These are phyloP conservation scores for Myriangium duriaei DNA, from an alignment of 2,329 filamentous ascomycete species.

Conservation along the genomic window DNA sequence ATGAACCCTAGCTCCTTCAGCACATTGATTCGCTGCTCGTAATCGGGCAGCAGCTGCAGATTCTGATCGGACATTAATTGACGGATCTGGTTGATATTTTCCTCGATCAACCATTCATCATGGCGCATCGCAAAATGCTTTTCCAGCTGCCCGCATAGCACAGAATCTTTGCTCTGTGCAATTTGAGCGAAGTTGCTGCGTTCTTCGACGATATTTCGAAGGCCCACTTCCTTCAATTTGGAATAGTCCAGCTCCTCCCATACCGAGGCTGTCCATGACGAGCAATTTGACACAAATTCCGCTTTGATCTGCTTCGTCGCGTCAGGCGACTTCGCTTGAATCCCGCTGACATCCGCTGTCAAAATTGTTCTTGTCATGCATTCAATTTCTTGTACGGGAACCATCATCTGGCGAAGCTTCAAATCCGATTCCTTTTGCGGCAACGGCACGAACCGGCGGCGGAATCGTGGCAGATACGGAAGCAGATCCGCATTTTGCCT, in stretches of 20 bases:
- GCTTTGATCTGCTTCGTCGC: conserved; percentile 50
- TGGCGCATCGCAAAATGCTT: conserved; percentile 96
- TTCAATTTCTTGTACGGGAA: conserved; percentile 69
- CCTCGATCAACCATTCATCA: conserved; percentile 90
- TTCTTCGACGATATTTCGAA: conserved; percentile 68
- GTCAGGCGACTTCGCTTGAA: conserved; percentile 32
- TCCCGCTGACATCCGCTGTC: conserved; percentile 23
- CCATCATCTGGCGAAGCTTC: conserved; percentile 52
- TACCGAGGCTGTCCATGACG: conserved; percentile 57
- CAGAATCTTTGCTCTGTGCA: conserved; percentile 46
- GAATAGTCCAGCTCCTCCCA: conserved; percentile 80
- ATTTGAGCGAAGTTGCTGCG: conserved; percentile 50
- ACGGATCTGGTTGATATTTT: conserved; percentile 78
- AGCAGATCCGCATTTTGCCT: conserved; percentile 75
- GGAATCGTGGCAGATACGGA: conserved; percentile 64
- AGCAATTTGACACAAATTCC: conserved; percentile 55
- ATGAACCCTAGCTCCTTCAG: conserved; percentile 87
- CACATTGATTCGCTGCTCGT: conserved; percentile 86
- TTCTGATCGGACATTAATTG: conserved; percentile 92
- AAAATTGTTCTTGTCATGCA: conserved; percentile 60
- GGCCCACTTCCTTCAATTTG: conserved; percentile 67
- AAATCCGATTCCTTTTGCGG: conserved; percentile 56
- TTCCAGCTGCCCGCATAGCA: conserved; percentile 64
- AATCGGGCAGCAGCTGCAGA: conserved; percentile 86
- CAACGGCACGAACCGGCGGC: conserved; percentile 53